Conservation (phyloP, 108 stramenopile genomes). For the Nitzschia sp. region DNA sequence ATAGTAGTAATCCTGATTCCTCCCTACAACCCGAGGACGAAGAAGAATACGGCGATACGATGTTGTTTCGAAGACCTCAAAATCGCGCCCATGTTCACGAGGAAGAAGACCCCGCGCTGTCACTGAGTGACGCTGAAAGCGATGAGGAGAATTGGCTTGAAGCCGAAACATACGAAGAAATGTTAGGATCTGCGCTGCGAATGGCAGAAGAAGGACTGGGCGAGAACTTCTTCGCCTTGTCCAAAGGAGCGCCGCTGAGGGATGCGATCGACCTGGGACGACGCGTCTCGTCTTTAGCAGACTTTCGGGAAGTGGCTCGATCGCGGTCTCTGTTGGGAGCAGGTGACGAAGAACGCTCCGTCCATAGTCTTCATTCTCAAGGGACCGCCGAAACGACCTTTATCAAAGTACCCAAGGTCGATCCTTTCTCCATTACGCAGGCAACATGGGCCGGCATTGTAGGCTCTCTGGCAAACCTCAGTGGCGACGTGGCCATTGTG, state of each 20-base stretch:
- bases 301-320: neutral
- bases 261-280: conserved; percentile 22
- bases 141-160: neutral
- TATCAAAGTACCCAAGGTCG: conserved; percentile 11
- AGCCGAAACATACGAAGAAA: conserved; percentile 17
- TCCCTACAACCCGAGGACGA: too few species aligned
- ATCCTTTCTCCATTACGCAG: conserved; percentile 4
- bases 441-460: conserved; percentile 9
- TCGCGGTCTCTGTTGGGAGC: neutral
- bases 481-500: neutral
- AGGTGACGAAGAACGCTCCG: conserved; percentile 1
- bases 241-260: neutral
- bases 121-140: neutral
- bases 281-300: conserved; percentile 11
- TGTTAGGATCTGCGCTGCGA: conserved; percentile 14
- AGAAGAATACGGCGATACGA: neutral
- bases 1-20: too few species aligned
- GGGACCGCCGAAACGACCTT: conserved; percentile 25
- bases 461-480: neutral
- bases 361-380: neutral
- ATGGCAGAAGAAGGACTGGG: conserved; percentile 17
- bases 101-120: neutral
- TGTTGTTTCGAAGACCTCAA: neutral
- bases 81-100: neutral
- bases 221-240: neutral